Evolutionary conservation across 352 stramenopile species (phyloP).

Genomic region (Phytopythium ostracodes): DNA sequence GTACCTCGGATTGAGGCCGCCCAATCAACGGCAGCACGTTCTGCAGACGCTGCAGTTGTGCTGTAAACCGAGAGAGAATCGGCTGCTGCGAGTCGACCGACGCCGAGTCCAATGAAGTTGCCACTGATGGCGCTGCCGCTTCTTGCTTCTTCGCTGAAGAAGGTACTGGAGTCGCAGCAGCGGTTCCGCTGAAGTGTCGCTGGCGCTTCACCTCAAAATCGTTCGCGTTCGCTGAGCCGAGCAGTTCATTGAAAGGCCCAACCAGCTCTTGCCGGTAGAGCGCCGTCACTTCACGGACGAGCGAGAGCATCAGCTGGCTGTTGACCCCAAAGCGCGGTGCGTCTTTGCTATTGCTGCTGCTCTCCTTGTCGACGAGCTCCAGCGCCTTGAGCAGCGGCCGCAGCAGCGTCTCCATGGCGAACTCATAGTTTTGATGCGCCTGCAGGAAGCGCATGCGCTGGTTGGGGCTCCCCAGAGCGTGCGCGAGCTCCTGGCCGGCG

Average conservation of each 20-base stretch:
- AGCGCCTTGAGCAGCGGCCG: slow-evolving; percentile 51
- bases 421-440: slow-evolving; percentile 61
- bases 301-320: slow-evolving; percentile 34
- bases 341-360: slow-evolving; percentile 5
- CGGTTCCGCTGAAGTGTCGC: slow-evolving; percentile 35
- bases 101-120: not conserved
- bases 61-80: slow-evolving; percentile 20
- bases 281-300: slow-evolving; percentile 33
- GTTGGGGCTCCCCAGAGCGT: slow-evolving; percentile 21
- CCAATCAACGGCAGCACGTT: slow-evolving; percentile 33
- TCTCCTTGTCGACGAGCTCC: slow-evolving; percentile 43
- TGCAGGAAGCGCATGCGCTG: slow-evolving; percentile 54
- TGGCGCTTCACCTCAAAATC: slow-evolving; percentile 50
- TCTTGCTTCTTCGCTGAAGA: not conserved
- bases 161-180: slow-evolving; percentile 3
- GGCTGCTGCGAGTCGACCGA: slow-evolving; percentile 9
- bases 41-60: slow-evolving; percentile 28
- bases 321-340: slow-evolving; percentile 32
- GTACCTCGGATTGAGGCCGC: slow-evolving; percentile 28
- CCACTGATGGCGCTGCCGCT: not conserved
- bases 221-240: slow-evolving; percentile 25
- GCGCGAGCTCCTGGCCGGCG: slow-evolving; percentile 43
- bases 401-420: slow-evolving; percentile 63
- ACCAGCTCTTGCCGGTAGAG: slow-evolving; percentile 32
- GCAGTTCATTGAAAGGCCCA: slow-evolving; percentile 34